phyloP scores from a whole-genome alignment of 2,329 filamentous ascomycete genomes.

The Aureobasidium vineae region DNA sequence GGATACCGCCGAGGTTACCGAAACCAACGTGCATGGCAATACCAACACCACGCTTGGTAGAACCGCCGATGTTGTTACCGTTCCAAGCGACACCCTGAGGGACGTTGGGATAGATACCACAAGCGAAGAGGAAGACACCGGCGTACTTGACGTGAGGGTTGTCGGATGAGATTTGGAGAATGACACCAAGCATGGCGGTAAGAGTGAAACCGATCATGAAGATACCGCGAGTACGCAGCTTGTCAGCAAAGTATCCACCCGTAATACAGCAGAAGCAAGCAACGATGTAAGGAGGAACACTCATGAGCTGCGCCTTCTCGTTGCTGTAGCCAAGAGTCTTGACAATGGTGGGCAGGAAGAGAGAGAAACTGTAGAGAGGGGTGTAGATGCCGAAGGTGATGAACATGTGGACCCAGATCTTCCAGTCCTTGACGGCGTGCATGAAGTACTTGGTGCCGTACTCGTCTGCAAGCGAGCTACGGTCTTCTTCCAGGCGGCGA shows the following conservation, averaged over 20 bases:
- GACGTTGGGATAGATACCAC: slow-evolving; percentile 61
- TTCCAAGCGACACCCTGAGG: slow-evolving; percentile 59
- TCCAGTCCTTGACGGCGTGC: slow-evolving; percentile 44
- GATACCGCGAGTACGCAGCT: slow-evolving; percentile 45
- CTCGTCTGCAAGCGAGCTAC: slow-evolving; percentile 39
- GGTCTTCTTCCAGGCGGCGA: slow-evolving; percentile 34
- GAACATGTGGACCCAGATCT: slow-evolving; percentile 45
- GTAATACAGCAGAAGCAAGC: slow-evolving; percentile 38
- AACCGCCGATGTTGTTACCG: slow-evolving; percentile 58
- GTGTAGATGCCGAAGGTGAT: slow-evolving; percentile 39
- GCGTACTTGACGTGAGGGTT: slow-evolving; percentile 41
- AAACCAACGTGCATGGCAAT: slow-evolving; percentile 58
- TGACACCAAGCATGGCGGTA: slow-evolving; percentile 35
- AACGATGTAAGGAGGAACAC: slow-evolving; percentile 36
- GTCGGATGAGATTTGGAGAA: slow-evolving; percentile 40
- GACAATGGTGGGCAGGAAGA: slow-evolving; percentile 51
- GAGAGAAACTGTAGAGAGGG: slow-evolving; percentile 36
- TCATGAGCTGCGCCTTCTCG: slow-evolving; percentile 44
- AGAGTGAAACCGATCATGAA: slow-evolving; percentile 31
- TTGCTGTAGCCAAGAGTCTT: slow-evolving; percentile 62
- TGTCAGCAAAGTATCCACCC: slow-evolving; percentile 36
- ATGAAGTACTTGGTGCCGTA: slow-evolving; percentile 42
- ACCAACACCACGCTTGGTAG: slow-evolving; percentile 55
- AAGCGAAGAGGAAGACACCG: slow-evolving; percentile 40
- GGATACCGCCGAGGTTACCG: slow-evolving; percentile 50